Base-by-base conservation (phyloP, 306 rosid genomes). In the Lathyrus aphaca region DNA sequence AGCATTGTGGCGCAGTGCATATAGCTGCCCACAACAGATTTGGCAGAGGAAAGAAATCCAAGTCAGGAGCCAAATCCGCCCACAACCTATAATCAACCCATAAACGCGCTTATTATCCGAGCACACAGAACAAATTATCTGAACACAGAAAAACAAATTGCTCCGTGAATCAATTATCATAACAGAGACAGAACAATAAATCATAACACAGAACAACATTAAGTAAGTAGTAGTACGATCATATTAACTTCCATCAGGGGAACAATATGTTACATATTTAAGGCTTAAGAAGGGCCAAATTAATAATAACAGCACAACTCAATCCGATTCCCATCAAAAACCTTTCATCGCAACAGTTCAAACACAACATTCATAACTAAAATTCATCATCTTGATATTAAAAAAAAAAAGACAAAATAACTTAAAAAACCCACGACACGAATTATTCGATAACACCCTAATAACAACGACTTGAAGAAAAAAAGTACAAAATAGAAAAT, bases 251-350 rank as follows among this genome's bases (percentile, higher is more conserved):
- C 5, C 69, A 82, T 66, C 64, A 72, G 7, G 69, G 64, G 79
- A 46, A 74, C 75, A 78, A 71, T 44, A 63, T 71, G n/a, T 8
- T 56, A 74, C 71, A 59, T 25, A 25, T 55, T 54, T 69, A 39
- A 69, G 45, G 19, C 16, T 38, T 63, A 15, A 77, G 68, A 74
- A 78, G 75, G 80, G 80, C 64, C 21, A 21, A 44, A 37, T 65
- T 16, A 35, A 35, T 35, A 56, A 51, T 35, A 21, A 9, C 56
- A 57, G 64, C 64, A 55, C 35, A 48, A 72, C 71, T 66, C 29
- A 21, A 79, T 63, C 74, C 32, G 19, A 35, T 75, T 21, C 69
- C 53, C 69, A 39, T 15, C 4, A 57, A 12, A 32, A 50, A 59
- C 83, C 80, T 78, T 68, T 66, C 76, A 37, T 2, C 12, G 18